Evolutionary conservation across 2,329 filamentous ascomycete species (phyloP), one percentile per base, ranked within the genome.

Genomic region (Hypoxylon sp.): DNA sequence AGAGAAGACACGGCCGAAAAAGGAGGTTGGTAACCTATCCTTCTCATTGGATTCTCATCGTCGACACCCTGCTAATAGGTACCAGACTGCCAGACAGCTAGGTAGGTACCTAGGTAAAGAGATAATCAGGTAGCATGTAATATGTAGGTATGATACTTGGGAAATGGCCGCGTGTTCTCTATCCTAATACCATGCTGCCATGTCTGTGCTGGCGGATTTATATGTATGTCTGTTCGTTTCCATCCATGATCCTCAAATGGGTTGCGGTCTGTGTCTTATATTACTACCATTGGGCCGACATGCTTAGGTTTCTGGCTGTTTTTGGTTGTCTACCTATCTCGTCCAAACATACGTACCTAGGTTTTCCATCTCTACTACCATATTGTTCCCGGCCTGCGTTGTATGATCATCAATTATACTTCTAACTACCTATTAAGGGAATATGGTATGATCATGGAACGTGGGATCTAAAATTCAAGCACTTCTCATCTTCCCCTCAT

Each of bases 351-450:
- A n/a, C n/a, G n/a, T n/a, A n/a, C n/a, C n/a, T n/a, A n/a, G n/a
- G n/a, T n/a, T n/a, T n/a, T n/a, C n/a, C n/a, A n/a, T n/a, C n/a
- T n/a, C n/a, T n/a, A n/a, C 30, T 45, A 19, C 44, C 37, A 30
- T 45, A 32, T 8, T 37, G 19, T 37, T 36, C 15, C 20, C 25
- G 31, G 23, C 7, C 19, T 35, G 23, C 13, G 35, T 43, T 34
- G 52, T 37, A 55, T 54, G 57, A 59, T 59, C 35, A 25, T 37
- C 53, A 36, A 46, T 49, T 42, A 54, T 47, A 41, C 46, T 38
- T 46, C 35, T 50, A 27, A 30, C 29, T 25, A n/a, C n/a, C n/a
- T 17, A 38, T 43, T 41, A 11, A 8, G 31, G 23, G 11, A 40
- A 42, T 55, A 15, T 17, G 41, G 46, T 23, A 49, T 46, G 25